A percentile compares a stretch with the other conserved stretches of the same genome.
Conservation (phyloP, 345 rosid species). For the Eucalyptus virginea region DNA sequence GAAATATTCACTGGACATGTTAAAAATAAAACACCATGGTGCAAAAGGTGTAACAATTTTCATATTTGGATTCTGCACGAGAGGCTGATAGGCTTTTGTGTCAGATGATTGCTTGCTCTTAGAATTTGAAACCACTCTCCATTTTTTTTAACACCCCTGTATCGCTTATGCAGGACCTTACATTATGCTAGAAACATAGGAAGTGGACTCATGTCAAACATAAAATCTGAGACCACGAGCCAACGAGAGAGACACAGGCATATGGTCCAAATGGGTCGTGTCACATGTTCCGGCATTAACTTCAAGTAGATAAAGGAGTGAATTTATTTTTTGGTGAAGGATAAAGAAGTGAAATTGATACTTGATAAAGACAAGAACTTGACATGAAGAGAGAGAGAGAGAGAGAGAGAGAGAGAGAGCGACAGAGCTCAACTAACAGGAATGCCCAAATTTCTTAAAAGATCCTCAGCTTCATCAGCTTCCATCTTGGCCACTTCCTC, state of each 20-base stretch:
- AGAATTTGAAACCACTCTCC: not conserved
- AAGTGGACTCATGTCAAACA: not conserved
- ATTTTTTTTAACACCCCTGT: not conserved
- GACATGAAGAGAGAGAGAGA: no score
- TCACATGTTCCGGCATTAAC: not conserved
- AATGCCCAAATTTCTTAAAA: conserved; percentile 69
- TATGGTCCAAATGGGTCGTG: not conserved
- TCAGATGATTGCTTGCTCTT: not conserved
- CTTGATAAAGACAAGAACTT: not conserved
- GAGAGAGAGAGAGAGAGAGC: not conserved
- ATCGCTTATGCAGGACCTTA: not conserved
- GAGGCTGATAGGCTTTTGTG: not conserved
- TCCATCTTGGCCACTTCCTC: conserved; percentile 78
- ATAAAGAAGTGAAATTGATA: not conserved
- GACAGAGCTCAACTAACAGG: not conserved
- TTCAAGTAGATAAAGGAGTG: not conserved
- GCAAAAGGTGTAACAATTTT: not conserved
- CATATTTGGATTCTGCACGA: not conserved
- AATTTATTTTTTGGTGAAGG: not conserved
- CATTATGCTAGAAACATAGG: not conserved
- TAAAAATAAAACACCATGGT: not conserved
- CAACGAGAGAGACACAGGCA: not conserved
- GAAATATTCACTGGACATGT: not conserved
- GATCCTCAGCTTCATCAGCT: conserved; percentile 61
- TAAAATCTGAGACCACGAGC: not conserved